These are phyloP conservation scores for Bisporella sp. DNA, from an alignment of 2,329 filamentous ascomycete genomes.

Conservation along the genomic window DNA sequence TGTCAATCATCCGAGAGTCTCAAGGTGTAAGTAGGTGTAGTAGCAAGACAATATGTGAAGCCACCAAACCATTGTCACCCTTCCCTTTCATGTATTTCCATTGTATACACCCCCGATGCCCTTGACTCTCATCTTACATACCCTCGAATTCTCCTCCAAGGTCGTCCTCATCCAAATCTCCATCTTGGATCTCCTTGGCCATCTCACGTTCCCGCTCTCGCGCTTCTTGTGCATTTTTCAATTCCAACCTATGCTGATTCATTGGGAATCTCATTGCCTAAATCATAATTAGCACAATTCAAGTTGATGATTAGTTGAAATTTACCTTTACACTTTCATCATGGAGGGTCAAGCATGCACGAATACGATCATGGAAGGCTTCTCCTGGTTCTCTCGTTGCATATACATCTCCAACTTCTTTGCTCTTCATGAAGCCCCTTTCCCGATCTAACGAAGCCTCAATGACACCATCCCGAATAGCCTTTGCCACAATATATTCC, in stretches of 20 bases:
- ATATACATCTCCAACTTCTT: conserved; percentile 92
- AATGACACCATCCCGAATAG: conserved; percentile 94
- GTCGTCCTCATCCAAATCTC: conserved; percentile 94
- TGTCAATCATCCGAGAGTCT: background rate
- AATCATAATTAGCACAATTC: conserved; percentile 1
- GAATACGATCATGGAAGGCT: conserved; percentile 95
- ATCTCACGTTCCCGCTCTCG: conserved; percentile 92
- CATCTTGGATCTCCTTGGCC: conserved; percentile 98
- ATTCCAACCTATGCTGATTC: conserved; percentile 95
- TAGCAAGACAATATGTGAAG: conserved; percentile 25
- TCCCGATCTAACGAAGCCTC: conserved; percentile 92
- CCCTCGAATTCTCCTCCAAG: conserved; percentile 93
- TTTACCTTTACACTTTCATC: conserved; percentile 96
- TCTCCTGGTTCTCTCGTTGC: conserved; percentile 92
- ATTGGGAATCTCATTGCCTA: conserved; percentile 98
- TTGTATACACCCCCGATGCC: conserved; percentile 15
- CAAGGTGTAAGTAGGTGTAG: conserved; percentile 6
- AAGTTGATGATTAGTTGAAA: conserved; percentile 1
- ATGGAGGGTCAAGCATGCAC: conserved; percentile 82
- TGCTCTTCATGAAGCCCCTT: conserved; percentile 97
- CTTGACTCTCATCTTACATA: conserved; percentile 53
- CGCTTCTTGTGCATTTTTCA: conserved; percentile 98
- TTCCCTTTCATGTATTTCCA: conserved; percentile 4
- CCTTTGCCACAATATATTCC: conserved; percentile 98
- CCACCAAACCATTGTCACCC: conserved; percentile 17